A percentile compares a stretch with the other conserved stretches of the same genome.
Evolutionary conservation across 257 asterid genomes (phyloP).

Genomic region (Solanum pennellii): DNA sequence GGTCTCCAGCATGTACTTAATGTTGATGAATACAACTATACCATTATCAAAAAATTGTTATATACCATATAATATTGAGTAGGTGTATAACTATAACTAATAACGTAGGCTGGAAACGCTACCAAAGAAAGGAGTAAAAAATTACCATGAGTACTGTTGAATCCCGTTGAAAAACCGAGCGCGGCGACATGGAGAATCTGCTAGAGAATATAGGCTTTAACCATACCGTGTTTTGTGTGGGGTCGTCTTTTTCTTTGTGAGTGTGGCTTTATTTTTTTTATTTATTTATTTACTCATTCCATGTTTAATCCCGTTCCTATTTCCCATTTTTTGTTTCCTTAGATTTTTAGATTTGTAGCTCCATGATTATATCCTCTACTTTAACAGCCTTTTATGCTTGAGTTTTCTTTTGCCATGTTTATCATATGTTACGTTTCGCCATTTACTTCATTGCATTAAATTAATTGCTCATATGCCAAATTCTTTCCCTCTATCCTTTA

Average conservation of each 20-base stretch:
- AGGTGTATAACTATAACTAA: neutral
- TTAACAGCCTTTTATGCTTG: neutral
- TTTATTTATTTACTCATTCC: neutral
- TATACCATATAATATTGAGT: neutral
- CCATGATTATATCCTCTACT: neutral
- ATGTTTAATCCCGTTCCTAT: neutral
- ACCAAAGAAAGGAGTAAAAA: neutral
- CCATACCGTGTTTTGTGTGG: neutral
- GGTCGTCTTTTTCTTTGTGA: neutral
- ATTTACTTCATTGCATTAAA: neutral
- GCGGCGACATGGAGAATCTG: neutral
- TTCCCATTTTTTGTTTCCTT: neutral
- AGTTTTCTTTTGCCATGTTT: neutral
- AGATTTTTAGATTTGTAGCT: neutral
- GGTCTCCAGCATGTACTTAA: neutral
- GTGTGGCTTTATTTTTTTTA: neutral
- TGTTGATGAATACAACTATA: neutral
- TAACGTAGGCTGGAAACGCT: neutral
- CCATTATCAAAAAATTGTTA: too few species aligned
- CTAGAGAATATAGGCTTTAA: neutral
- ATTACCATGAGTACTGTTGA: neutral
- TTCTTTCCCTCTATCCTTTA: neutral
- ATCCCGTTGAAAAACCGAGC: neutral
- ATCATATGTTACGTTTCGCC: neutral
- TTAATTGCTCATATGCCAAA: neutral